These are phyloP conservation scores for Amphirosellinia nigrospora DNA, from an alignment of 495 filamentous ascomycete species.

Conservation along the genomic window DNA sequence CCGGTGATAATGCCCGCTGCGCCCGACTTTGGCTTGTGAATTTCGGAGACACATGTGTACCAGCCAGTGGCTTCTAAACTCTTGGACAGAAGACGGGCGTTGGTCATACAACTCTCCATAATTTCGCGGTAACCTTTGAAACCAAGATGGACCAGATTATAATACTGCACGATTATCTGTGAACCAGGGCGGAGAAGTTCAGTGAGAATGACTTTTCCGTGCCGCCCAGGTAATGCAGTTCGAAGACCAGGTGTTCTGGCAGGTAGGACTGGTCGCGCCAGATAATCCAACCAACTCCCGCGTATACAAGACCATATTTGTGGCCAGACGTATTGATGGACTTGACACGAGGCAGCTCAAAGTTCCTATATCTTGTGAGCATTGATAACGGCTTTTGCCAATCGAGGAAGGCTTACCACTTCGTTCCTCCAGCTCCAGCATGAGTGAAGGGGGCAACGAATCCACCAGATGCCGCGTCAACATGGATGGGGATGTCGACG, in stretches of 20 bases:
- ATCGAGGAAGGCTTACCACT: slow-evolving; percentile 54
- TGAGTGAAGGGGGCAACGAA: slow-evolving; percentile 77
- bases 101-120: slow-evolving; percentile 75
- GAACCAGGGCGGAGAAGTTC: slow-evolving; percentile 78
- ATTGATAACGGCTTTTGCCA: neutral
- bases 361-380: slow-evolving; percentile 58
- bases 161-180: slow-evolving; percentile 78
- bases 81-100: slow-evolving; percentile 70
- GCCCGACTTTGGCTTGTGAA: slow-evolving; percentile 59
- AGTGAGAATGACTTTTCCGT: slow-evolving; percentile 76
- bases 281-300: slow-evolving; percentile 77
- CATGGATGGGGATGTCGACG: slow-evolving; percentile 73
- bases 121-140: slow-evolving; percentile 67
- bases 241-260: slow-evolving; percentile 74
- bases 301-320: slow-evolving; percentile 76
- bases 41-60: slow-evolving; percentile 73
- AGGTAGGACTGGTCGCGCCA: slow-evolving; percentile 73
- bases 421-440: slow-evolving; percentile 62
- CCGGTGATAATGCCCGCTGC: slow-evolving; percentile 31
- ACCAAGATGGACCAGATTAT: slow-evolving; percentile 76
- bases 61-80: slow-evolving; percentile 72
- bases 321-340: slow-evolving; percentile 79
- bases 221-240: slow-evolving; percentile 77
- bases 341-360: slow-evolving; percentile 72
- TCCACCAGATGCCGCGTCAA: slow-evolving; percentile 74